Evolutionary conservation across 345 rosid species (phyloP).

Genomic region (Corchorus olitorius): DNA sequence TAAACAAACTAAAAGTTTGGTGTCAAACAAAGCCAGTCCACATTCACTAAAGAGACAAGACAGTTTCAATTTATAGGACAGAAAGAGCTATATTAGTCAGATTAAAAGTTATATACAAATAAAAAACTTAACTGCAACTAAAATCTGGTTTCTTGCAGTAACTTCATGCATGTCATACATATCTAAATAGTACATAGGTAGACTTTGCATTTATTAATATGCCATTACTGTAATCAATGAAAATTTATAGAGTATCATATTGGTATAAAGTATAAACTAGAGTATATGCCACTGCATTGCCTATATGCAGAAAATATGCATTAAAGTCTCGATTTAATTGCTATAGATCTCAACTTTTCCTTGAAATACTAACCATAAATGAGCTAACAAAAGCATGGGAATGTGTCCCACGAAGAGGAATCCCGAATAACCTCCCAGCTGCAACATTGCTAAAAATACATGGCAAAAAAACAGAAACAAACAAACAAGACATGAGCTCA

Average conservation of each 20-base stretch:
- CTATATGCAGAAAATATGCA: neutral
- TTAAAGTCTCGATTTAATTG: neutral
- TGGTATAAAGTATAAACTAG: neutral
- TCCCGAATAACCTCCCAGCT: slow-evolving; percentile 87
- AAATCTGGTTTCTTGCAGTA: neutral
- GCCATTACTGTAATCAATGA: neutral
- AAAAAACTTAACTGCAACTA: neutral
- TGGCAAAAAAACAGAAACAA: slow-evolving; percentile 17
- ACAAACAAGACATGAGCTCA: slow-evolving; percentile 17
- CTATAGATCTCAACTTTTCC: neutral
- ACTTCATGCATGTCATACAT: slow-evolving; percentile 1
- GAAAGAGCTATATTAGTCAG: neutral
- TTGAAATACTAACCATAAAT: slow-evolving; percentile 65
- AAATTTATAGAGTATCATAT: neutral
- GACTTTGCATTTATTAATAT: neutral
- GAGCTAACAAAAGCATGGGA: slow-evolving; percentile 99
- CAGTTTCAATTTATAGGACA: neutral
- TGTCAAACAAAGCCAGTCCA: slow-evolving; percentile 1
- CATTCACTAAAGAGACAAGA: slow-evolving; percentile 4
- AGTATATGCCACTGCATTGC: neutral
- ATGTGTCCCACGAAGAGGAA: slow-evolving; percentile 96
- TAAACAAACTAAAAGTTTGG: slow-evolving; percentile 9
- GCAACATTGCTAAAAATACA: slow-evolving; percentile 76
- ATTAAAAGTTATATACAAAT: neutral
- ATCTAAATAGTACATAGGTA: neutral